Evolutionary conservation across 148 eudicot genomes (phyloP), one percentile per base, ranked within the genome.

Genomic region (Mesembryanthemum crystallinum): DNA sequence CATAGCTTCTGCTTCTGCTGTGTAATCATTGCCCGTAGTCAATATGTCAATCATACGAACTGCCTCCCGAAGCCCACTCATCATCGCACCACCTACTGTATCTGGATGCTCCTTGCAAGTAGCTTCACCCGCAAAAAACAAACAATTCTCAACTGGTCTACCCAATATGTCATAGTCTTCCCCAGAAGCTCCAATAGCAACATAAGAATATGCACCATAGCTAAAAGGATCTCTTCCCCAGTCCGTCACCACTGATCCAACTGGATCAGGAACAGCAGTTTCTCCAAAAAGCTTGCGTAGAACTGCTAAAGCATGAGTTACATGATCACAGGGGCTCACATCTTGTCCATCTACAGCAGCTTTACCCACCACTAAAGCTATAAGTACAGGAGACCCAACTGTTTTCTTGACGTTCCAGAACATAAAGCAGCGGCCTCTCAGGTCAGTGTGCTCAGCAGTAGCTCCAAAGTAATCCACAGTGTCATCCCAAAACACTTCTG

Each of bases 51-150:
- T 87, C 57, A 96, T 92, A 37, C 99, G 97, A 69, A 92, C 95
- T 49, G 99, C 98, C 84, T 96, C 99, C 49, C 98, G 88, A 67
- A 96, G 86, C 83, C 99, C 99, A 83, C 98, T 96, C 97, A 96
- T 85, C 97, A 96, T 96, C 72, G 99, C 99, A 84, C 99, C 99
- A 70, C 99, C 99, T 43, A 96, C 99, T 14, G 99, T 96, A 76
- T 96, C 99, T 35, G 99, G 99, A 83, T 96, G 94, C 84, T 96
- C 99, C 86, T 96, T 96, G 84, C 99, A 96, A 39, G 99, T 96
- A 63, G 99, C 99, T 88, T 96, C 99, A 79, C 99, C 99, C 63
- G 99, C 95, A 84, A 96, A 96, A 86, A 96, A 96, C 76, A 96
- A 79, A 82, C 97, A 91, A 76, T 89, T 89, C 37, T 88, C 98